These are phyloP conservation scores for Triangularia setosa DNA, from an alignment of 2,329 filamentous ascomycete species.

Conservation along the genomic window DNA sequence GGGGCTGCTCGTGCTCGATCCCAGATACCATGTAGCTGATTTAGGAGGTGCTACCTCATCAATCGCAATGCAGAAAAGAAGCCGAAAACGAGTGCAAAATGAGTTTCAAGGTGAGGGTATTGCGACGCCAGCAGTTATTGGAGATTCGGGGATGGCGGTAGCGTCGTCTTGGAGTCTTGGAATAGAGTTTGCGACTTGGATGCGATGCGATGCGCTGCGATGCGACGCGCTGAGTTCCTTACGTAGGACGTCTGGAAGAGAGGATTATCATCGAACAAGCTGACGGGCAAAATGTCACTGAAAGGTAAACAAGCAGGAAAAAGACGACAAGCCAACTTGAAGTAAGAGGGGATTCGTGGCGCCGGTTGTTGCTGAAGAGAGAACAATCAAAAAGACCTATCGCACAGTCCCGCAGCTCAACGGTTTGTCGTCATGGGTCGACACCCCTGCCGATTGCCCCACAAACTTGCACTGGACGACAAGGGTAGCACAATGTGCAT, in stretches of 20 bases:
- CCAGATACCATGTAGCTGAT: constrained; percentile 23
- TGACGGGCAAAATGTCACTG: background rate
- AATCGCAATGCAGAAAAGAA: background rate
- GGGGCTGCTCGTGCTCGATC: constrained; percentile 9
- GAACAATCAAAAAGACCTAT: background rate
- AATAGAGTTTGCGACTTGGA: background rate
- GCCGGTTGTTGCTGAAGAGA: background rate
- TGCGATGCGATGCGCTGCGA: background rate
- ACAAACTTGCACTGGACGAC: background rate
- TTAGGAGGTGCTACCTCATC: constrained; percentile 6
- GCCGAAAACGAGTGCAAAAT: background rate
- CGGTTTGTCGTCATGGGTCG: background rate
- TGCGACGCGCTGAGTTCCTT: background rate
- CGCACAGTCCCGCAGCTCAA: background rate
- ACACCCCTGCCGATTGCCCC: background rate
- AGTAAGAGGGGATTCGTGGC: background rate
- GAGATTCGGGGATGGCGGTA: background rate
- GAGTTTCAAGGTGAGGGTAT: background rate
- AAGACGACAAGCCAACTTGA: background rate
- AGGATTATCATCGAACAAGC: background rate
- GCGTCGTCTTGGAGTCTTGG: background rate
- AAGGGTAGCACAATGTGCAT: background rate
- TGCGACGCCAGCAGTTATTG: constrained; percentile 3
- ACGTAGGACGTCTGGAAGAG: background rate
- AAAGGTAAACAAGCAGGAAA: background rate